Evolutionary conservation across 1,284 basidiomycete species (phyloP).

Genomic region (Anthracocystis panici-leucophaei): DNA sequence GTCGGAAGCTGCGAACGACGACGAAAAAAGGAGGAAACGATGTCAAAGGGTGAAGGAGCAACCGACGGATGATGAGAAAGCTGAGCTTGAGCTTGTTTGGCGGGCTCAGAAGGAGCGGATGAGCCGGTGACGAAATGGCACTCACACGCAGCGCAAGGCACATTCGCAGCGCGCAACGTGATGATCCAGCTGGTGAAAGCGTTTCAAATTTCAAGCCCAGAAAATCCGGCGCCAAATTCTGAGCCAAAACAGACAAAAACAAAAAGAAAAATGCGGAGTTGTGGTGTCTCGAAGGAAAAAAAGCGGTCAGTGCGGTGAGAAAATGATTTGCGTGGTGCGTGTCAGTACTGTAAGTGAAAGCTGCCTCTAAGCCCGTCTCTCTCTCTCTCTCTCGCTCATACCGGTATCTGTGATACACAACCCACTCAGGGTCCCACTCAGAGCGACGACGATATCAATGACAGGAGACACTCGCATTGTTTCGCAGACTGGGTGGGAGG

Average conservation of each 20-base stretch:
- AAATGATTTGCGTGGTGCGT: conserved; percentile 27
- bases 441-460: too few relatives aligned
- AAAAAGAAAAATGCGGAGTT: conserved; percentile 15
- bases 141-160: too few relatives aligned
- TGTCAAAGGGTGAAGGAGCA: not conserved
- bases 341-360: not conserved
- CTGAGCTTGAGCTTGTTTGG: not conserved
- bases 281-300: not conserved
- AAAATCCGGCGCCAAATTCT: not conserved
- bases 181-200: too few relatives aligned
- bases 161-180: too few relatives aligned
- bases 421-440: too few relatives aligned
- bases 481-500: not conserved
- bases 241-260: not conserved
- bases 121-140: too few relatives aligned
- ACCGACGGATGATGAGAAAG: conserved; percentile 1
- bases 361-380: not conserved
- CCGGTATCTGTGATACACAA: too few relatives aligned
- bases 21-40: not conserved
- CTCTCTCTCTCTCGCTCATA: too few relatives aligned
- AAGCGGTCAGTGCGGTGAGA: conserved; percentile 21
- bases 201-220: conserved; percentile 5
- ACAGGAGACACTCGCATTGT: not conserved
- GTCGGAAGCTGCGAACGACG: not conserved
- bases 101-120: too few relatives aligned